Percentiles rank a stretch among this genome's conserved stretches.
Conservation (phyloP, 345 rosid genomes). For the Mallotus nudiflorus region DNA sequence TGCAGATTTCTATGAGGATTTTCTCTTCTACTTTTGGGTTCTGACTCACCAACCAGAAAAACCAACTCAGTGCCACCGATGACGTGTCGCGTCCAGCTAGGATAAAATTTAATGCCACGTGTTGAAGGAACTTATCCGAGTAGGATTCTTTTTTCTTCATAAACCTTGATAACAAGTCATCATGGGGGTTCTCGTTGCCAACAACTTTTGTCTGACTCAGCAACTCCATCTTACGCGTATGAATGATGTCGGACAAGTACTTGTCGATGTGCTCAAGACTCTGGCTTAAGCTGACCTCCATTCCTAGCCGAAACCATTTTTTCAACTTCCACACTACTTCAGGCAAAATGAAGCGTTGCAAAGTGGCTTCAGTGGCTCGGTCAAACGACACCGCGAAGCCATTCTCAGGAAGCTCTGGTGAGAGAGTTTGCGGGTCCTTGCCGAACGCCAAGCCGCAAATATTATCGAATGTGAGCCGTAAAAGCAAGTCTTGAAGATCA, state of each 20-base stretch:
- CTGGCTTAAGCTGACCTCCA: conserved; percentile 36
- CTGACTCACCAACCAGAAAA: conserved; percentile 38
- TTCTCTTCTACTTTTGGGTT: conserved; percentile 41
- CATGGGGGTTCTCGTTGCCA: conserved; percentile 18
- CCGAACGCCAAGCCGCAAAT: conserved; percentile 52
- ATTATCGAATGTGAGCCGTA: conserved; percentile 52
- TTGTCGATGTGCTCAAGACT: conserved; percentile 37
- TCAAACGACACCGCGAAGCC: conserved; percentile 45
- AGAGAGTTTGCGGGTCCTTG: conserved; percentile 40
- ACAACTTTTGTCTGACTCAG: conserved; percentile 15
- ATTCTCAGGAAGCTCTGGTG: conserved; percentile 40
- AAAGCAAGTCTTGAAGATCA: conserved; percentile 47
- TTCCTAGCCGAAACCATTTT: conserved; percentile 43
- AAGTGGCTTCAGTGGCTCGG: conserved; percentile 46
- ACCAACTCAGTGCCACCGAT: conserved; percentile 49
- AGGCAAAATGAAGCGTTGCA: conserved; percentile 46
- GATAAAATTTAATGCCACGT: conserved; percentile 50
- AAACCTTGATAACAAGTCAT: conserved; percentile 45
- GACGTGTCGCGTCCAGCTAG: conserved; percentile 54
- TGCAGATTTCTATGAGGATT: conserved; percentile 37
- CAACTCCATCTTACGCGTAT: conserved; percentile 40
- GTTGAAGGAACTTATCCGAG: conserved; percentile 46
- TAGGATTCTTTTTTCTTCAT: conserved; percentile 47
- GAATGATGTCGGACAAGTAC: conserved; percentile 41
- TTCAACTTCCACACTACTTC: conserved; percentile 38